Conservation (phyloP, 805 yeast species). For the Lipomyces starkeyi region DNA sequence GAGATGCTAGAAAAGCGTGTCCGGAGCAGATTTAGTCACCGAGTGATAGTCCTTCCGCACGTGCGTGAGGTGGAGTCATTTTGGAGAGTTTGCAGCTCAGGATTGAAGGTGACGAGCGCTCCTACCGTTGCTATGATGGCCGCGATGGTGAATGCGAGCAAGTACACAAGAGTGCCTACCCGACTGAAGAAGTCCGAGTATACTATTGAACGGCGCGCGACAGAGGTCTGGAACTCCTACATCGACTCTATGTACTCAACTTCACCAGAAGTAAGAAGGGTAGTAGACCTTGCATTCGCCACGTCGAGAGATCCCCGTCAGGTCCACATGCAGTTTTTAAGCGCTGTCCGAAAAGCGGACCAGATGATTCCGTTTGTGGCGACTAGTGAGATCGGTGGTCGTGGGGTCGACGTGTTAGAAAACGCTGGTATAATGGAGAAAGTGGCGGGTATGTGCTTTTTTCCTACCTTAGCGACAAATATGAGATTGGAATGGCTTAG, state of each 20-base stretch:
- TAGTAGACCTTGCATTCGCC: slow-evolving; percentile 23
- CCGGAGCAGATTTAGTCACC: slow-evolving; percentile 83
- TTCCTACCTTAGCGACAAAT: neutral
- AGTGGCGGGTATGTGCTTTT: slow-evolving; percentile 17
- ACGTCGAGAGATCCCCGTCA: slow-evolving; percentile 24
- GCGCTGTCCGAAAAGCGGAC: slow-evolving; percentile 13
- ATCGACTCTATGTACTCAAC: slow-evolving; percentile 8
- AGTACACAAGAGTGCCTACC: neutral
- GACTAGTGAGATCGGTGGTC: slow-evolving; percentile 1
- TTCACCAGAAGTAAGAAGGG: neutral
- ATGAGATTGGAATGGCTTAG: too few relatives aligned
- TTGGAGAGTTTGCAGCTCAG: slow-evolving; percentile 53
- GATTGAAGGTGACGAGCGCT: neutral
- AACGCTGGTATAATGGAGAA: slow-evolving; percentile 21
- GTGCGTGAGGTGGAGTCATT: slow-evolving; percentile 57
- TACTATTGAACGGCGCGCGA: neutral
- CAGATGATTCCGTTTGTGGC: slow-evolving; percentile 9
- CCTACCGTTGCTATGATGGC: neutral
- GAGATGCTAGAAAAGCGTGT: slow-evolving; percentile 92
- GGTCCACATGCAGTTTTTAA: slow-evolving; percentile 15
- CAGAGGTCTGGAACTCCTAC: slow-evolving; percentile 12
- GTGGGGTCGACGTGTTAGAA: slow-evolving; percentile 14
- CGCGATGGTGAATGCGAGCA: neutral
- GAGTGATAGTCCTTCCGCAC: slow-evolving; percentile 64
- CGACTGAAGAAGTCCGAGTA: neutral